These are phyloP conservation scores for Zygotorulaspora florentina DNA, from an alignment of 805 yeast genomes.

Conservation along the genomic window DNA sequence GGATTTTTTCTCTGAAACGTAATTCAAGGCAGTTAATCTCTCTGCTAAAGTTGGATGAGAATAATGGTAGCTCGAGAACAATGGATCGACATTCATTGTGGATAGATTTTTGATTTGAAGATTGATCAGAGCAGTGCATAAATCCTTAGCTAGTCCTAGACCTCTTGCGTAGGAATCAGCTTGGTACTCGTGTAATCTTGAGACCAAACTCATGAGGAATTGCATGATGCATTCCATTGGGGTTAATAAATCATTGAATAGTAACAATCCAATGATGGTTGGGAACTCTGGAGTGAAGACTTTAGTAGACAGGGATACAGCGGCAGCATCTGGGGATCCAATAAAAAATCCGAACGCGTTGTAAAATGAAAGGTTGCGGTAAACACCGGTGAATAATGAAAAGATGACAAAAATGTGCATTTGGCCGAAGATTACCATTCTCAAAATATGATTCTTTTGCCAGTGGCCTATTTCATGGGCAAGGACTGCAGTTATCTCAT, in stretches of 20 bases:
- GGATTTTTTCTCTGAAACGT: slow-evolving; percentile 32
- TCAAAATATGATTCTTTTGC: slow-evolving; percentile 85
- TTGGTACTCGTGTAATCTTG: slow-evolving; percentile 87
- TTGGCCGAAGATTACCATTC: slow-evolving; percentile 63
- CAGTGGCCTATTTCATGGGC: slow-evolving; percentile 99
- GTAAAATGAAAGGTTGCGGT: slow-evolving; percentile 74
- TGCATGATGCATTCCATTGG: slow-evolving; percentile 71
- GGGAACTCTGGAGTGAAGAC: slow-evolving; percentile 51
- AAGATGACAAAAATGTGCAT: slow-evolving; percentile 60
- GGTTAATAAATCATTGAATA: slow-evolving; percentile 71
- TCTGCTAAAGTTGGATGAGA: slow-evolving; percentile 92
- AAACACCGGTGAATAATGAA: slow-evolving; percentile 71
- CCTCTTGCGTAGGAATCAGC: slow-evolving; percentile 85
- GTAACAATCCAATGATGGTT: slow-evolving; percentile 70
- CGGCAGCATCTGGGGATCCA: slow-evolving; percentile 5
- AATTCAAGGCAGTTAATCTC: slow-evolving; percentile 72
- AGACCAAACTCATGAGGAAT: slow-evolving; percentile 62
- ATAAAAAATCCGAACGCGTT: slow-evolving; percentile 67
- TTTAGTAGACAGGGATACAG: slow-evolving; percentile 10
- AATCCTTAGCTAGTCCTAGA: slow-evolving; percentile 64
- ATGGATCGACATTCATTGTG: slow-evolving; percentile 84
- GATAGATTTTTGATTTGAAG: slow-evolving; percentile 77
- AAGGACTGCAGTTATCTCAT: slow-evolving; percentile 86
- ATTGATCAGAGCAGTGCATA: slow-evolving; percentile 68
- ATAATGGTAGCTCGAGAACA: slow-evolving; percentile 82